Base-by-base conservation (phyloP, 257 asterid genomes). In the Linaria vulgaris region DNA sequence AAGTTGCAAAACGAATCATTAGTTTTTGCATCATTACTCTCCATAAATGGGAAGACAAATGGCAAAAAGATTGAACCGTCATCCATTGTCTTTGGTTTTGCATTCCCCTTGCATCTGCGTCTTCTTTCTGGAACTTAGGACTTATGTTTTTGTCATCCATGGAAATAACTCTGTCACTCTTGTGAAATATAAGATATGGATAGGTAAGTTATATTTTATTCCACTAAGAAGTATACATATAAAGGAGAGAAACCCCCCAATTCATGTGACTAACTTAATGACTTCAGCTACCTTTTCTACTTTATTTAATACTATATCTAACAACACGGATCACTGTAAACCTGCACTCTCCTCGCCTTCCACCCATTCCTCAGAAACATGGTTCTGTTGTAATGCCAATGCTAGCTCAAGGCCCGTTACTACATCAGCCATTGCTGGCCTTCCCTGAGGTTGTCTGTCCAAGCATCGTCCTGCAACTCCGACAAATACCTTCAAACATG, bases 401-500 rank as follows among this genome's bases (percentile, higher is more conserved):
- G 89, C 90, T 70, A 80, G 60, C 67, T 80, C 82, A 14, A 84
- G 88, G 63, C 73, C 80, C 71, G 74, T 76, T 72, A 78, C 82
- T 22, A 87, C 83, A 41, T 84, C 86, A 48, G 82, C 88, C 85
- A 82, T 87, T 14, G 83, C 53, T 16, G 90, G 92, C 59, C 90
- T 75, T 69, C 79, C 82, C 55, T 67, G 81, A 7, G 92, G 85
- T 59, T 66, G 82, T n/a, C 59, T 77, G 69, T 78, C 78, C 57
- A 87, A 37, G 74, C 96, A 81, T 73, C 88, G 81, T 10, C 76
- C 80, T 22, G 87, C 90, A 58, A 80, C 76, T 46, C 85, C 86
- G 39, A 78, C 73, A 61, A 81, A 85, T 14, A 74, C 83, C 60
- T 76, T 77, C 12, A 87, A 67, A 74, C 90, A 79, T 52, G 82